Evolutionary conservation across 352 stramenopile species (phyloP).

Genomic region (Phytopythium ostracodes): DNA sequence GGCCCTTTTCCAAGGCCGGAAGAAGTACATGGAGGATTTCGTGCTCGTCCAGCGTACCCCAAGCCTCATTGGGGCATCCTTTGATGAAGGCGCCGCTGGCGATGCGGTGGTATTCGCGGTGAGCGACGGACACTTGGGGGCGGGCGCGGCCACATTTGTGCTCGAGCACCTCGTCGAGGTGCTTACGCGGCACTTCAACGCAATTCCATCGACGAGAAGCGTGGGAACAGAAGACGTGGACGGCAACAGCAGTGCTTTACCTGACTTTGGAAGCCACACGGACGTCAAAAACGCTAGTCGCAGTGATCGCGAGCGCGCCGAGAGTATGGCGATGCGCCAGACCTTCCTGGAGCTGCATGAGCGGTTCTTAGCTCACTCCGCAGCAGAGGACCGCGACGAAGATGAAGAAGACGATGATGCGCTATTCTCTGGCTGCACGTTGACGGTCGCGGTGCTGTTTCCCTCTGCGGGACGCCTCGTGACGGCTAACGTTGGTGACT

Average conservation of each 20-base stretch:
- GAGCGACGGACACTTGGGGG: constrained; percentile 94
- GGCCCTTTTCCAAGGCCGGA: constrained; percentile 87
- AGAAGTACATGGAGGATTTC: constrained; percentile 92
- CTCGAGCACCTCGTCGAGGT: constrained; percentile 31
- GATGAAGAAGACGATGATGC: constrained; percentile 8
- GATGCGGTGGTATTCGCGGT: constrained; percentile 87
- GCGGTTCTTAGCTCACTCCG: constrained; percentile 33
- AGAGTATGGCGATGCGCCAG: constrained; percentile 60
- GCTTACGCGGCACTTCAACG: constrained; percentile 30
- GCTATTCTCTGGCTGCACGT: constrained; percentile 79
- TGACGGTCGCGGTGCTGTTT: constrained; percentile 75
- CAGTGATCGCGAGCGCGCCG: constrained; percentile 26
- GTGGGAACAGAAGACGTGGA: not conserved
- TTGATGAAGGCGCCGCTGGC: not conserved
- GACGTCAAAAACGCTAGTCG: not conserved
- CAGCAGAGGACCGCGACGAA: constrained; percentile 14
- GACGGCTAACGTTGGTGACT: constrained; percentile 85
- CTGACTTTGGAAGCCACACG: not conserved
- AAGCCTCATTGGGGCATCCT: not conserved
- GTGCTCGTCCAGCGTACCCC: constrained; percentile 25
- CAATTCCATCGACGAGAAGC: constrained; percentile 13
- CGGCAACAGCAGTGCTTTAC: not conserved
- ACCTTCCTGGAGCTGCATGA: constrained; percentile 71
- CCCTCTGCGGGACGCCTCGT: constrained; percentile 43
- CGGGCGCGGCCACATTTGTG: constrained; percentile 84